phyloP scores from a whole-genome alignment of 495 filamentous ascomycete genomes.

The Talaromyces trachyspermus region DNA sequence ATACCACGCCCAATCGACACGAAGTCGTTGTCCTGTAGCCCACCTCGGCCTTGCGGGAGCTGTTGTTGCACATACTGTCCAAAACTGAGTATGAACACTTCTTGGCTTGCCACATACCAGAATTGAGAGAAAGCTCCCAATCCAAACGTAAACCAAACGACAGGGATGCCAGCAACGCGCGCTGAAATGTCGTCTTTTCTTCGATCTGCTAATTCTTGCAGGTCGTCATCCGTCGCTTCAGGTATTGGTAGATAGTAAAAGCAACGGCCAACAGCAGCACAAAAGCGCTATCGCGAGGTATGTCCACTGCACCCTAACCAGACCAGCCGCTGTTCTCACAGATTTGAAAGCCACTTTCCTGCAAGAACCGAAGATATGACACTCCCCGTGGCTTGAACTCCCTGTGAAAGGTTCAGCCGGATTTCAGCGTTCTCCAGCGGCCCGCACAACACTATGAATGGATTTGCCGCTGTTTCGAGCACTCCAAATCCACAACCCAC shows the following conservation, averaged over 20 bases:
- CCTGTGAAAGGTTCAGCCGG: constrained; percentile 60
- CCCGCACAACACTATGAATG: constrained; percentile 62
- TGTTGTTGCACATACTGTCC: constrained; percentile 30
- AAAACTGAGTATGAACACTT: constrained; percentile 45
- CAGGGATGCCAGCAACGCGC: constrained; percentile 34
- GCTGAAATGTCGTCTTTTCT: constrained; percentile 44
- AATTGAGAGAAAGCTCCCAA: constrained; percentile 54
- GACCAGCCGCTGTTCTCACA: constrained; percentile 41
- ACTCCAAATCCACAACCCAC: constrained; percentile 57
- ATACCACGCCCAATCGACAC: constrained; percentile 49
- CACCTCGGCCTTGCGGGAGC: constrained; percentile 19
- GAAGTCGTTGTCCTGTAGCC: constrained; percentile 32
- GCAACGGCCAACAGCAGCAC: constrained; percentile 54
- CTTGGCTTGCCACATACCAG: constrained; percentile 61
- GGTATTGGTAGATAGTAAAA: constrained; percentile 59
- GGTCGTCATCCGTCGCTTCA: constrained; percentile 58
- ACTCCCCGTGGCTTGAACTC: constrained; percentile 59
- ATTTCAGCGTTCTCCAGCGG: constrained; percentile 59
- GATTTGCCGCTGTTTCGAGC: constrained; percentile 59
- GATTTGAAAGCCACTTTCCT: constrained; percentile 50
- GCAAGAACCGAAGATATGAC: constrained; percentile 56
- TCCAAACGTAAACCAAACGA: constrained; percentile 51
- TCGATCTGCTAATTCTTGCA: constrained; percentile 47
- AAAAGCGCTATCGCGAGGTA: constrained; percentile 64
- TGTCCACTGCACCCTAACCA: constrained; percentile 65